Conservation (phyloP, 257 asterid species). For the Thymus mandschuricus region DNA sequence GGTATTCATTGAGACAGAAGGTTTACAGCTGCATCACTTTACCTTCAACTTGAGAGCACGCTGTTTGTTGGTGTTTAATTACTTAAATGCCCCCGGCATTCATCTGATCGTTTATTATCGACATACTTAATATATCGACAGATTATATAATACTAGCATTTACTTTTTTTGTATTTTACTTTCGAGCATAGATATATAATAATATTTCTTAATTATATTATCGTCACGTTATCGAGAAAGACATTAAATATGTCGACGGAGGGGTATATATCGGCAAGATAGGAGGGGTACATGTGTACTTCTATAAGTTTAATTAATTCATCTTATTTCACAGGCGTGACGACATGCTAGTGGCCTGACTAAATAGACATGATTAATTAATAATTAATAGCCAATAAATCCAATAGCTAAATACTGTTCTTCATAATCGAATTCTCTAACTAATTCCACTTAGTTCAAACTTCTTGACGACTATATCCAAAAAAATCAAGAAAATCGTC, state of each 20-base stretch:
- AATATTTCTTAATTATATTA: too few species aligned
- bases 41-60: constrained; percentile 1
- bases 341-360: background rate
- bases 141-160: too few species aligned
- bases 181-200: too few species aligned
- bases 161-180: too few species aligned
- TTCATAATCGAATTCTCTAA: background rate
- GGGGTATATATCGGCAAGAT: background rate
- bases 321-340: background rate
- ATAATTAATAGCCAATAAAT: background rate
- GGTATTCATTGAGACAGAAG: constrained; percentile 4
- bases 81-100: background rate
- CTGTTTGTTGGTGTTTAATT: background rate
- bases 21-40: constrained; percentile 19
- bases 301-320: background rate
- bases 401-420: background rate
- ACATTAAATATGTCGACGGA: too few species aligned
- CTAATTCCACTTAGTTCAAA: background rate
- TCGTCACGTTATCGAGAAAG: too few species aligned
- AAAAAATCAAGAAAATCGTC: too few species aligned
- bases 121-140: too few species aligned
- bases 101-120: background rate
- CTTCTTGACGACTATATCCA: too few species aligned
- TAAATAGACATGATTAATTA: background rate
- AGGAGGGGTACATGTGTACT: background rate